Evolutionary conservation across 208 protist genomes (phyloP).

Genomic region (Acanthamoeba triangularis): DNA sequence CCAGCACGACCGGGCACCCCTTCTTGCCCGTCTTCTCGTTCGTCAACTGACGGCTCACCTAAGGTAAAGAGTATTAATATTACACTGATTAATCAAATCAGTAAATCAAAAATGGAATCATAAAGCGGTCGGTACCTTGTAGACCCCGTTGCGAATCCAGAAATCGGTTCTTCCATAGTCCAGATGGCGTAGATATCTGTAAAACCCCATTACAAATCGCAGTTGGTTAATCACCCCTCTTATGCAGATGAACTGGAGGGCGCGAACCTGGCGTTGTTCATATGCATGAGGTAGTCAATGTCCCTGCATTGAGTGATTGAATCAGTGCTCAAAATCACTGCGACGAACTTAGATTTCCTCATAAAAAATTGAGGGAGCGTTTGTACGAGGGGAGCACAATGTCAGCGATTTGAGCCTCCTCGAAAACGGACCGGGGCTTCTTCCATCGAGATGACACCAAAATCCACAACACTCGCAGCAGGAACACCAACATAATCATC

Average conservation of each 20-base stretch:
- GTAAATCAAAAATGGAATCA: not conserved
- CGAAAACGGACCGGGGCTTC: constrained; percentile 46
- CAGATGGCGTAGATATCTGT: constrained; percentile 25
- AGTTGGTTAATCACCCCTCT: not conserved
- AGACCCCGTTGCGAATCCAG: constrained; percentile 13
- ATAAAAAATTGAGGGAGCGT: not conserved
- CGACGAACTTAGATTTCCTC: too few relatives aligned
- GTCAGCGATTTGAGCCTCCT: constrained; percentile 7
- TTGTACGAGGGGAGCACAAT: not conserved
- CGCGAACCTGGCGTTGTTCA: constrained; percentile 21
- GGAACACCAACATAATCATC: constrained; percentile 61
- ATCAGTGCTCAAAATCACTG: not conserved
- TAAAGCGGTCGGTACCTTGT: not conserved
- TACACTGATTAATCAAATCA: not conserved
- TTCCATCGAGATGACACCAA: constrained; percentile 31
- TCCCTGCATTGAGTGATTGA: not conserved
- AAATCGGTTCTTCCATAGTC: constrained; percentile 50
- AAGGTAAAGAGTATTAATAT: too few relatives aligned
- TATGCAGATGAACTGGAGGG: not conserved
- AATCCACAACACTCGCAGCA: constrained; percentile 11
- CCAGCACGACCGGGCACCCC: constrained; percentile 30
- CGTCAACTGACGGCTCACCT: constrained; percentile 6
- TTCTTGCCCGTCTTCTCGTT: constrained; percentile 56
- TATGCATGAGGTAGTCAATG: constrained; percentile 62
- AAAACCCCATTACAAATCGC: not conserved